Evolutionary conservation across 129 eudicot genomes (phyloP).

Genomic region (Tagetes erecta): DNA sequence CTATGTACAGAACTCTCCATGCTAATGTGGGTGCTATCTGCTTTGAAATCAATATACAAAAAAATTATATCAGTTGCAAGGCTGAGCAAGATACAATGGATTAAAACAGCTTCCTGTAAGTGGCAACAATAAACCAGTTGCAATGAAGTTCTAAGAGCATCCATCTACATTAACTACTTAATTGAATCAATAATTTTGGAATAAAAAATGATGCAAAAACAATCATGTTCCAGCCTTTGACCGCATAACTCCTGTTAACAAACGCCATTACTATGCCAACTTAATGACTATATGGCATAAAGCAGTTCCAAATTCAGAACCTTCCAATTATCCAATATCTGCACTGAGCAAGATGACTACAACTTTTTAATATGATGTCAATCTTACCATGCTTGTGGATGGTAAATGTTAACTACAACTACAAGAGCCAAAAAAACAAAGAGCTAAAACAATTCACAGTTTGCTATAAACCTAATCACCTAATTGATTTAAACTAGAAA

Average conservation of each 20-base stretch:
- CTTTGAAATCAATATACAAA: constrained; percentile 9
- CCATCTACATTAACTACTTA: constrained; percentile 11
- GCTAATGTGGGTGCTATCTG: constrained; percentile 46
- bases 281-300: background rate
- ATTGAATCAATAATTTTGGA: background rate
- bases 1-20: constrained; percentile 37
- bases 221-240: constrained; percentile 22
- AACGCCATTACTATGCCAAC: background rate
- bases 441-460: background rate
- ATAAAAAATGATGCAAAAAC: constrained; percentile 5
- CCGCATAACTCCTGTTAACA: constrained; percentile 21
- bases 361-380: background rate
- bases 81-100: background rate
- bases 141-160: constrained; percentile 3
- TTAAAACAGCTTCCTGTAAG: background rate
- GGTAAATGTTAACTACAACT: background rate
- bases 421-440: background rate
- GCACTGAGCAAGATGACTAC: background rate
- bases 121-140: constrained; percentile 11
- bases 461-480: background rate
- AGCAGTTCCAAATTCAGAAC: constrained; percentile 9
- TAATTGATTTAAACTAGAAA: background rate
- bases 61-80: background rate
- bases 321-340: background rate
- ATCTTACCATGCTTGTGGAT: background rate